Percentiles rank a stretch among this genome's conserved stretches.
Evolutionary conservation across 768 basidiomycete genomes (phyloP).

Genomic region (Leccinum sublutescens): DNA sequence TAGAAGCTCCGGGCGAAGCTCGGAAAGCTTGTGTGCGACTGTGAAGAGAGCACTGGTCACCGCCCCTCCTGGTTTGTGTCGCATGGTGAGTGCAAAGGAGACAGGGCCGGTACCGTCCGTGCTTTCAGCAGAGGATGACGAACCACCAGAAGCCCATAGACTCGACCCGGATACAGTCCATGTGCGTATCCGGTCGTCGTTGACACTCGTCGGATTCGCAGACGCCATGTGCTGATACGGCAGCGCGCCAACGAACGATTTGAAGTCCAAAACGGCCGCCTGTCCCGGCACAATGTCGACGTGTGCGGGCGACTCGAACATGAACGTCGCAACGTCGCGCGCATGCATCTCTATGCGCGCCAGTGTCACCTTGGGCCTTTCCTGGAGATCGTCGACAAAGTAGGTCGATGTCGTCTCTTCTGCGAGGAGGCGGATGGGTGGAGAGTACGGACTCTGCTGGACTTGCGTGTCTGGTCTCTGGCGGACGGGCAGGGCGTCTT

Average conservation of each 20-base stretch:
- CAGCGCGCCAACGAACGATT: conserved; percentile 45
- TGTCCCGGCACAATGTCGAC: conserved; percentile 48
- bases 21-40: conserved; percentile 43
- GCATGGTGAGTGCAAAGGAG: conserved; percentile 51
- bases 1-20: conserved; percentile 41
- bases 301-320: conserved; percentile 39
- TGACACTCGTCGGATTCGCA: conserved; percentile 47
- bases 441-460: conserved; percentile 53
- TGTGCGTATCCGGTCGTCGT: conserved; percentile 64
- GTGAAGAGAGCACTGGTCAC: conserved; percentile 55
- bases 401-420: conserved; percentile 43
- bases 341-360: conserved; percentile 42
- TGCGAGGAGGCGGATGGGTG: conserved; percentile 53
- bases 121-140: neutral
- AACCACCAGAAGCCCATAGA: conserved; percentile 10
- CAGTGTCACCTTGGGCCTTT: conserved; percentile 30
- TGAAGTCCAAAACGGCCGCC: conserved; percentile 54
- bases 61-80: conserved; percentile 51
- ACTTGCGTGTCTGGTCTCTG: conserved; percentile 35
- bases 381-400: conserved; percentile 20
- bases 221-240: conserved; percentile 57
- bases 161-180: conserved; percentile 54
- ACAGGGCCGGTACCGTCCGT: neutral
- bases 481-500: conserved; percentile 56
- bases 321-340: conserved; percentile 53